Percentiles rank a stretch among this genome's conserved stretches.
phyloP scores from a whole-genome alignment of 352 stramenopile genomes.

The Globisporangium orthogonon region DNA sequence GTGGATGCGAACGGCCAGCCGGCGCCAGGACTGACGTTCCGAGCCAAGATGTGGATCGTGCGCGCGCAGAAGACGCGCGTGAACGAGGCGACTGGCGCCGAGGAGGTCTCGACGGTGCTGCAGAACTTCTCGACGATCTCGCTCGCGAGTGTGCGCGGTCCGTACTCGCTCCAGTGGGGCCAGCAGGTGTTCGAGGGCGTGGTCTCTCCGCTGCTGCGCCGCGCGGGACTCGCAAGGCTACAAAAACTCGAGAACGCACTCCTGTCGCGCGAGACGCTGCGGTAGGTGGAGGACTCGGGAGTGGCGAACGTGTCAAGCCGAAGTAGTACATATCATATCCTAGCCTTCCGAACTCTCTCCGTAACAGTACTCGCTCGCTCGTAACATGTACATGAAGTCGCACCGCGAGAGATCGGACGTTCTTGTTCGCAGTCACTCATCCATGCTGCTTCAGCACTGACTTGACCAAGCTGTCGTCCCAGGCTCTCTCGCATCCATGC shows the following conservation, averaged over 20 bases:
- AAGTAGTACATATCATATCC: too few species aligned
- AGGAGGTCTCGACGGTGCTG: slow-evolving; percentile 1
- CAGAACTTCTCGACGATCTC: slow-evolving; percentile 2
- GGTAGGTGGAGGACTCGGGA: too few species aligned
- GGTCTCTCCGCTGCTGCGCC: neutral
- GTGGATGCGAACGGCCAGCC: neutral
- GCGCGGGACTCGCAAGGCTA: neutral
- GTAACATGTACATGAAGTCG: too few species aligned
- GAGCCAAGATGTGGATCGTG: slow-evolving; percentile 1
- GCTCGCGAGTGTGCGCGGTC: neutral
- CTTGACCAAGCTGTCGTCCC: too few species aligned
- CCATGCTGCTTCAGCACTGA: too few species aligned
- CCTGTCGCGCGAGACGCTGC: neutral
- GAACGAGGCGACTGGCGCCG: neutral
- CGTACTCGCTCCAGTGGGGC: slow-evolving; percentile 1
- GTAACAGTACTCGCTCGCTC: too few species aligned
- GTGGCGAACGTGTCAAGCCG: too few species aligned
- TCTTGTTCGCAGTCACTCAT: too few species aligned
- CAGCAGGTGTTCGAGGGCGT: neutral
- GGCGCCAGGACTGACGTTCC: neutral
- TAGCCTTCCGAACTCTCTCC: too few species aligned
- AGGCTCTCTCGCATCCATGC: too few species aligned
- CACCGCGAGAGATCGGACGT: too few species aligned
- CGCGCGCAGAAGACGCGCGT: neutral
- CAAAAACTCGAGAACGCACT: slow-evolving; percentile 1